A percentile compares a stretch with the other conserved stretches of the same genome.
These are phyloP conservation scores for Talaromyces sp. DNA, from an alignment of 2,329 filamentous ascomycete species.

Conservation along the genomic window DNA sequence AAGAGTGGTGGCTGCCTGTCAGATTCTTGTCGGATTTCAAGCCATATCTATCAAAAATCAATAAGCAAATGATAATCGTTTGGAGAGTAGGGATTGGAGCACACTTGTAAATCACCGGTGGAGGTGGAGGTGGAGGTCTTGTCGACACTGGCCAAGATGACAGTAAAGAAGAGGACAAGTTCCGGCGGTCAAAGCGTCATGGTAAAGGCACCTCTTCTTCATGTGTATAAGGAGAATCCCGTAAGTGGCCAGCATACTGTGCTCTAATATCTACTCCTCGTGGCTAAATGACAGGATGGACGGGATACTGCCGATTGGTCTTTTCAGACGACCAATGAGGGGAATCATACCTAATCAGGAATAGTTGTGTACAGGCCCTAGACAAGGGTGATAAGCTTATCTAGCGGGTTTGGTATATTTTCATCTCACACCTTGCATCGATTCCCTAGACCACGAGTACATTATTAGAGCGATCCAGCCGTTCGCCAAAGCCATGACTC, in stretches of 20 bases:
- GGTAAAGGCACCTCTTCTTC: not conserved
- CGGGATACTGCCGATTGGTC: too few species aligned
- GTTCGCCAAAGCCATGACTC: too few species aligned
- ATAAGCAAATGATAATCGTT: not conserved
- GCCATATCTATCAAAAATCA: not conserved
- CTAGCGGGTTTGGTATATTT: too few species aligned
- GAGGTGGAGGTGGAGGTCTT: not conserved
- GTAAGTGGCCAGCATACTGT: not conserved
- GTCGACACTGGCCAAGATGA: not conserved
- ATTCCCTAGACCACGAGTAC: too few species aligned
- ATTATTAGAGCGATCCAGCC: too few species aligned
- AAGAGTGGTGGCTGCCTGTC: not conserved
- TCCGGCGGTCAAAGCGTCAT: not conserved
- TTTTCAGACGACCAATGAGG: too few species aligned
- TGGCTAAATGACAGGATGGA: too few species aligned
- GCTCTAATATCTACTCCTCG: not conserved
- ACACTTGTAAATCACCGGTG: not conserved
- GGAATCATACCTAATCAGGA: too few species aligned
- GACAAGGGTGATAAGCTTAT: too few species aligned
- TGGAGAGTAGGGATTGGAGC: not conserved
- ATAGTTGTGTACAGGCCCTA: too few species aligned
- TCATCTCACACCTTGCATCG: too few species aligned
- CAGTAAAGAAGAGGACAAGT: not conserved
- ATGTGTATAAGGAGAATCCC: not conserved
- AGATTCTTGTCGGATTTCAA: not conserved